Evolutionary conservation across 1,284 basidiomycete species (phyloP), one percentile per base, ranked within the genome.

Genomic region (Naganishia sp.): DNA sequence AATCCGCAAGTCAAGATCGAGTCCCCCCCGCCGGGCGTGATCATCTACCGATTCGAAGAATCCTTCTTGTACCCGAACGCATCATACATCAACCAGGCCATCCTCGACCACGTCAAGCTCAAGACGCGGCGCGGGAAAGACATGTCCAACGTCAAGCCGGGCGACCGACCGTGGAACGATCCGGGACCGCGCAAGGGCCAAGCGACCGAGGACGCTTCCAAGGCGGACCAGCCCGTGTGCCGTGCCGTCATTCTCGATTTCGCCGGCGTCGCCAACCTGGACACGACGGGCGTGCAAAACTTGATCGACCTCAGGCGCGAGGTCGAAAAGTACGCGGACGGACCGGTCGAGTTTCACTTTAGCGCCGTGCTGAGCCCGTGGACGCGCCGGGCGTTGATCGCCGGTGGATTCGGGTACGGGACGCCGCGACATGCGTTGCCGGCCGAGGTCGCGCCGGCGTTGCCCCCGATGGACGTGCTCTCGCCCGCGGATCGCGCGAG

Each of bases 131-230:
- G 93, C 44, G 92, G 92, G 23, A 84, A 83, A 72, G 90, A 92
- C 76, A 84, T 90, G 80, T 83, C 83, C 65, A 75, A 80, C 28
- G 82, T 90, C 71, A 72, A 74, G 63, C 78, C 86, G 54, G 83
- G 84, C 71, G 93, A 98, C 75, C 86, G 95, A 54, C 87, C 92
- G 3, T 99, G 95, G 95, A 99, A 99, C 77, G 94, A 96, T 75
- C 89, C 92, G 15, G 90, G 90, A 53, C 90, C 89, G 45, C 78
- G 79, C 60, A 81, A 83, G 59, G 83, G 82, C 25, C 61, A 64
- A 64, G 81, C 81, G 36, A 70, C 72, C 45, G 80, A 80, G 1
- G 81, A 79, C 7, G 84, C 86, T 64, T 82, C 81, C 25, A 89
- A 91, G 69, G 70, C 80, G 25, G 82, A 83, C 72, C 86, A 86